Evolutionary conservation across 768 basidiomycete species (phyloP).

Genomic region (Brasilioporus rufonigricans): DNA sequence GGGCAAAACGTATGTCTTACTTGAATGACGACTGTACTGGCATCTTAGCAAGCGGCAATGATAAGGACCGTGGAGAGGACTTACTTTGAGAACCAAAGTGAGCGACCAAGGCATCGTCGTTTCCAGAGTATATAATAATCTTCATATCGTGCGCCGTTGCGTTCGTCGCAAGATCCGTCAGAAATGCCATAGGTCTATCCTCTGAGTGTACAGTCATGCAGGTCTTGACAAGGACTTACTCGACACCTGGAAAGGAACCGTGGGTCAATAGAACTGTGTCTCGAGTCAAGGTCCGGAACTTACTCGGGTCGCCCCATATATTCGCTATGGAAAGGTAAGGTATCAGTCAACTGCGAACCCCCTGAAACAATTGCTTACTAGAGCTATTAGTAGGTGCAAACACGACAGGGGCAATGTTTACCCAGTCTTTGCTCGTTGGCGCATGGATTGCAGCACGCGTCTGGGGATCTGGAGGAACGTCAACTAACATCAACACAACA

Average conservation of each 20-base stretch:
- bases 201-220: background rate
- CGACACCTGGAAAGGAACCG: background rate
- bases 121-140: constrained; percentile 66
- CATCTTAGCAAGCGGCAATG: constrained; percentile 1
- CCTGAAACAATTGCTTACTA: constrained; percentile 11
- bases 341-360: background rate
- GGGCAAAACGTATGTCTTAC: constrained; percentile 24
- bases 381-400: constrained; percentile 11
- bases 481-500: constrained; percentile 41
- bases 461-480: constrained; percentile 38
- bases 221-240: constrained; percentile 23
- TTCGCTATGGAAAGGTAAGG: constrained; percentile 5
- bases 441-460: constrained; percentile 63
- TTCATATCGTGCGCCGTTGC: constrained; percentile 46
- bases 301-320: constrained; percentile 30
- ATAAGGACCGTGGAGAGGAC: constrained; percentile 5
- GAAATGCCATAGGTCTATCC: constrained; percentile 57
- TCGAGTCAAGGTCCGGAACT: constrained; percentile 3
- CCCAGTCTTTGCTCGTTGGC: constrained; percentile 57
- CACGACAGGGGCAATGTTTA: constrained; percentile 19
- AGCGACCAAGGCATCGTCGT: constrained; percentile 62
- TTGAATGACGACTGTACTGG: constrained; percentile 50
- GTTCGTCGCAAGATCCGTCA: constrained; percentile 62
- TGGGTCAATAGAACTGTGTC: background rate
- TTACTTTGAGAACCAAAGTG: constrained; percentile 63